These are phyloP conservation scores for Umbelopsis sp. DNA, from an alignment of 371 early-diverging fungal genomes.

Conservation along the genomic window DNA sequence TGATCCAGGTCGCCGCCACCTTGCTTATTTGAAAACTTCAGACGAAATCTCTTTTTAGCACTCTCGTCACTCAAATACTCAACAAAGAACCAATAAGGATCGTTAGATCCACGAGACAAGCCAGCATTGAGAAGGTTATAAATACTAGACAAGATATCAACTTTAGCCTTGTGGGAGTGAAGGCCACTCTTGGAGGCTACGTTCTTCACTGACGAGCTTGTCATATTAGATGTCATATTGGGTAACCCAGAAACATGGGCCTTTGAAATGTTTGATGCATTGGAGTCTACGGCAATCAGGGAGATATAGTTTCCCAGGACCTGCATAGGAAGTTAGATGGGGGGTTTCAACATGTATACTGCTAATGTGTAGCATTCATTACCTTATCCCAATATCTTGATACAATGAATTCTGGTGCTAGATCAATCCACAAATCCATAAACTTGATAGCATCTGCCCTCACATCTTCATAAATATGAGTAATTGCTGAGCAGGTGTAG, in stretches of 20 bases:
- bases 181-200: slow-evolving; percentile 47
- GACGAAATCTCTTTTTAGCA: slow-evolving; percentile 49
- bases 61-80: slow-evolving; percentile 51
- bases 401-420: slow-evolving; percentile 63
- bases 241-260: slow-evolving; percentile 13
- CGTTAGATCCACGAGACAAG: slow-evolving; percentile 32
- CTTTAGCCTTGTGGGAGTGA: slow-evolving; percentile 49
- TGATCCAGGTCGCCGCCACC: not conserved
- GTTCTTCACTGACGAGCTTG: slow-evolving; percentile 37
- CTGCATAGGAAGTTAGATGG: slow-evolving; percentile 20
- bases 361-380: slow-evolving; percentile 8
- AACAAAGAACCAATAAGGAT: slow-evolving; percentile 54
- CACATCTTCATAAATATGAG: slow-evolving; percentile 88
- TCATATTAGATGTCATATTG: not conserved
- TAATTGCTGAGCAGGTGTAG: slow-evolving; percentile 87
- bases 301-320: slow-evolving; percentile 46
- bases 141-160: slow-evolving; percentile 42
- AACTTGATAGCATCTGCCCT: slow-evolving; percentile 79
- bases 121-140: slow-evolving; percentile 49
- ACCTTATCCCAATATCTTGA: slow-evolving; percentile 66
- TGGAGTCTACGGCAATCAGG: slow-evolving; percentile 43
- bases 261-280: slow-evolving; percentile 23
- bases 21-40: slow-evolving; percentile 20
- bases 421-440: slow-evolving; percentile 74
- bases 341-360: not conserved